Conservation (phyloP, 2,329 filamentous ascomycete genomes). For the Leptosphaerulina australis region DNA sequence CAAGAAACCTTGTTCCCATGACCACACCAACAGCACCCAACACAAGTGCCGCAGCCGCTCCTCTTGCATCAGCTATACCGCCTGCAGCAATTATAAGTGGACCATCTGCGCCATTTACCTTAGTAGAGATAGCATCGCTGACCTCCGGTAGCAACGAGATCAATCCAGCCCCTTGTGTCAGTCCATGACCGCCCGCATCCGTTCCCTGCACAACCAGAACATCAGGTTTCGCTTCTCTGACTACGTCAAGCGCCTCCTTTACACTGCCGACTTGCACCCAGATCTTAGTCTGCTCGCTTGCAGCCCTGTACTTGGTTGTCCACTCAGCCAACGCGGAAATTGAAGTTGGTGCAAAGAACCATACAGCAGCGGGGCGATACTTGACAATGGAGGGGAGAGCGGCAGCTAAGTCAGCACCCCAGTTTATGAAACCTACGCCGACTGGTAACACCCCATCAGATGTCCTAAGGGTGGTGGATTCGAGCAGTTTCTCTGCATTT, state of each 20-base stretch:
- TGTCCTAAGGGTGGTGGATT: constrained; percentile 10
- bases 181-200: constrained; percentile 70
- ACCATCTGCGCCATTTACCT: constrained; percentile 23
- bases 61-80: constrained; percentile 65
- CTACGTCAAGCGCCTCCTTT: constrained; percentile 59
- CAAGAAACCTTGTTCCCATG: constrained; percentile 71
- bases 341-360: constrained; percentile 68
- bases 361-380: constrained; percentile 65
- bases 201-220: constrained; percentile 67
- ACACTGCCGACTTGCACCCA: constrained; percentile 69
- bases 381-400: constrained; percentile 59
- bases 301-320: constrained; percentile 39
- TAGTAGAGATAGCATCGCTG: constrained; percentile 52
- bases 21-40: constrained; percentile 62
- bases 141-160: constrained; percentile 65
- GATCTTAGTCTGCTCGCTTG: constrained; percentile 53
- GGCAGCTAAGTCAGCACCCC: constrained; percentile 52
- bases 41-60: constrained; percentile 62
- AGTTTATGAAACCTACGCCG: constrained; percentile 67
- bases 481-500: constrained; percentile 30
- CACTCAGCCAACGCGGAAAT: constrained; percentile 45
- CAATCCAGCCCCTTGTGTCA: constrained; percentile 60
- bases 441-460: constrained; percentile 52
- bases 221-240: constrained; percentile 57
- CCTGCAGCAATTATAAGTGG: constrained; percentile 61